A percentile compares a stretch with the other conserved stretches of the same genome.
Evolutionary conservation across 345 rosid genomes (phyloP).

Genomic region (Populus simonii): DNA sequence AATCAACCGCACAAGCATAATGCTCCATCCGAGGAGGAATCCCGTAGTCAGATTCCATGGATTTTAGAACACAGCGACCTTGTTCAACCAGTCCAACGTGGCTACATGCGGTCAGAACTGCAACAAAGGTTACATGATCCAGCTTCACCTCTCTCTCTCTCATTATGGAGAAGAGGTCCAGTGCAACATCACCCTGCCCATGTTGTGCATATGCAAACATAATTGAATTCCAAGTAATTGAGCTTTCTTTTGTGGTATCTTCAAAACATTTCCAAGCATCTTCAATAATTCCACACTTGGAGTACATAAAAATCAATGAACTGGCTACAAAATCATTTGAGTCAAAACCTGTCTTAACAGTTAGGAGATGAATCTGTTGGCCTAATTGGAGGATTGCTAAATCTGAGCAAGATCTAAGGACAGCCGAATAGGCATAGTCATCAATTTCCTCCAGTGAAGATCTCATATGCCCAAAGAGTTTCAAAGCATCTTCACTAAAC

Average conservation of each 20-base stretch:
- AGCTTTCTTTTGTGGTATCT: slow-evolving; percentile 42
- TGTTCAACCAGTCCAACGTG: slow-evolving; percentile 61
- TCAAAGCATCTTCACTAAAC: slow-evolving; percentile 50
- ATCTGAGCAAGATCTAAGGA: slow-evolving; percentile 71
- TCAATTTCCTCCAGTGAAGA: slow-evolving; percentile 46
- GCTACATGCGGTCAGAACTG: slow-evolving; percentile 74
- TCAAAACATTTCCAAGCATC: slow-evolving; percentile 57
- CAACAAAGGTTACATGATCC: slow-evolving; percentile 74
- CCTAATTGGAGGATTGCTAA: slow-evolving; percentile 68
- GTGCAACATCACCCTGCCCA: slow-evolving; percentile 52
- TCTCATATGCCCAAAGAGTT: slow-evolving; percentile 50
- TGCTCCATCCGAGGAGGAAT: slow-evolving; percentile 70
- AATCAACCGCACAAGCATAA: slow-evolving; percentile 75
- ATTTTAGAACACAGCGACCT: slow-evolving; percentile 50
- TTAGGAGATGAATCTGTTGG: slow-evolving; percentile 56
- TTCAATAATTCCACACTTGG: slow-evolving; percentile 67
- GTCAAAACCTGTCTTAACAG: slow-evolving; percentile 52
- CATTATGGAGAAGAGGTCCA: slow-evolving; percentile 61
- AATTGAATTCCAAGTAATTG: slow-evolving; percentile 70
- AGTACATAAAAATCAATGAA: slow-evolving; percentile 71
- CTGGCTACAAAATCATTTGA: slow-evolving; percentile 68
- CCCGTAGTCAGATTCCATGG: slow-evolving; percentile 54
- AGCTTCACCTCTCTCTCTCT: slow-evolving; percentile 44
- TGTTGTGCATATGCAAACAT: slow-evolving; percentile 80
- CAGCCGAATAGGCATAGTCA: slow-evolving; percentile 69